A percentile compares a stretch with the other conserved stretches of the same genome.
Evolutionary conservation across 148 eudicot genomes (phyloP).

Genomic region (Heliamphora exappendiculata): DNA sequence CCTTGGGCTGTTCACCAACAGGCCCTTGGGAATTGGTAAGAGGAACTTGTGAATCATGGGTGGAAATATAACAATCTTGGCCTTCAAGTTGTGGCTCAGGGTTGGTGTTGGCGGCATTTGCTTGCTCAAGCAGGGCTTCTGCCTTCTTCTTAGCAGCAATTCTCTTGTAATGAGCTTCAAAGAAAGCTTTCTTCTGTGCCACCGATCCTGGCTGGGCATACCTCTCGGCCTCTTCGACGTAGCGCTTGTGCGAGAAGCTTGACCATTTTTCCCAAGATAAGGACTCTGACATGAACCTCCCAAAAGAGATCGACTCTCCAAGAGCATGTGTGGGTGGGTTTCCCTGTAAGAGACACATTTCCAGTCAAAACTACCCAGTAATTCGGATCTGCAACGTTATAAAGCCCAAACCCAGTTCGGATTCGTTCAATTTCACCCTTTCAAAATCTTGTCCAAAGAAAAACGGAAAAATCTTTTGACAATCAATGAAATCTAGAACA

Average conservation of each 20-base stretch:
- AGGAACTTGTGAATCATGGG: not conserved
- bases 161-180: slow-evolving; percentile 93
- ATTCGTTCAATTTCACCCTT: not conserved
- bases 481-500: not conserved
- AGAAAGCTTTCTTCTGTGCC: slow-evolving; percentile 85
- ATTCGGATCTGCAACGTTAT: not conserved
- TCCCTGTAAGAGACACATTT: slow-evolving; percentile 25
- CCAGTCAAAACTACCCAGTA: not conserved
- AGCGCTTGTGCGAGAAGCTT: slow-evolving; percentile 56
- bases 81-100: not conserved
- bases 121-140: slow-evolving; percentile 64
- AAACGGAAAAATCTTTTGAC: not conserved
- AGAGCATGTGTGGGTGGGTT: slow-evolving; percentile 47
- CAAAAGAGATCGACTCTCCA: slow-evolving; percentile 74
- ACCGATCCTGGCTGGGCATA: slow-evolving; percentile 84
- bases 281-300: slow-evolving; percentile 62
- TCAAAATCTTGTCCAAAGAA: not conserved
- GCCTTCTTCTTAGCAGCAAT: slow-evolving; percentile 87
- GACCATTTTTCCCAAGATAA: slow-evolving; percentile 97
- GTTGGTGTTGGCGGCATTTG: slow-evolving; percentile 14
- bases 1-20: not conserved
- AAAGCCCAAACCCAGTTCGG: not conserved
- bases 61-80: slow-evolving; percentile 6
- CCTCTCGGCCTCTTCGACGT: slow-evolving; percentile 77
- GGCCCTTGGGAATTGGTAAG: not conserved